A percentile compares a stretch with the other conserved stretches of the same genome.
Conservation (phyloP, 208 protist species). For the Leishmania lainsoni region DNA sequence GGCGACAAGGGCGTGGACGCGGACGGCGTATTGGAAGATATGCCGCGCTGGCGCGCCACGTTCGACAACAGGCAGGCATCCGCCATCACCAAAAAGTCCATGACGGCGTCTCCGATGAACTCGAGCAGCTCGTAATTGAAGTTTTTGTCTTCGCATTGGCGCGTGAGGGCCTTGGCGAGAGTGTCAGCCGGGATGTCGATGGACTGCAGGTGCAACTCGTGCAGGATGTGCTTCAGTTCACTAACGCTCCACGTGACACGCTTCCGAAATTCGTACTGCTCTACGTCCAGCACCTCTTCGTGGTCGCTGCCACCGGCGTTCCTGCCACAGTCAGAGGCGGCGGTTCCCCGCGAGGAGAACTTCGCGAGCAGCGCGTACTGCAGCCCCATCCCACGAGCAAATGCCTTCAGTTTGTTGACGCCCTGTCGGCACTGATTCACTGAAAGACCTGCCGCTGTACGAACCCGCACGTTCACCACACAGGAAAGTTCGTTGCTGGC, state of each 20-base stretch:
- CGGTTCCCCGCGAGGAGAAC: not conserved
- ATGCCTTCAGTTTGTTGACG: slow-evolving; percentile 15
- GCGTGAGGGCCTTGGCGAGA: slow-evolving; percentile 47
- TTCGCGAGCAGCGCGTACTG: slow-evolving; percentile 12
- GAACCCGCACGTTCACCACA: slow-evolving; percentile 16
- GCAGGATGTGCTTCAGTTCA: slow-evolving; percentile 18
- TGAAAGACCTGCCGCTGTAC: slow-evolving; percentile 1
- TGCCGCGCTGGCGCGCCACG: slow-evolving; percentile 3
- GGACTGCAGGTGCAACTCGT: slow-evolving; percentile 21
- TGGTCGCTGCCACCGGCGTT: not conserved
- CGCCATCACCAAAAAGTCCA: slow-evolving; percentile 62
- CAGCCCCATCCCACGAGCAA: slow-evolving; percentile 24
- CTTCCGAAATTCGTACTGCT: slow-evolving; percentile 27
- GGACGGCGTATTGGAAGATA: not conserved
- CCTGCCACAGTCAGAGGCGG: not conserved
- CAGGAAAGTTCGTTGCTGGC: slow-evolving; percentile 17
- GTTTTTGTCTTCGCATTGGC: slow-evolving; percentile 47
- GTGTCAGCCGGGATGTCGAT: slow-evolving; percentile 13
- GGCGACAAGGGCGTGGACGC: not conserved
- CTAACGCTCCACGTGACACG: slow-evolving; percentile 15
- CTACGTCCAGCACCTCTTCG: slow-evolving; percentile 1
- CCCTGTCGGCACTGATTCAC: slow-evolving; percentile 13
- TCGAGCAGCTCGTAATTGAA: slow-evolving; percentile 71
- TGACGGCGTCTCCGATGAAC: slow-evolving; percentile 70
- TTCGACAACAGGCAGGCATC: slow-evolving; percentile 38